Evolutionary conservation across 805 yeast species (phyloP).

Genomic region (Cyberlindnera xylosilytica): DNA sequence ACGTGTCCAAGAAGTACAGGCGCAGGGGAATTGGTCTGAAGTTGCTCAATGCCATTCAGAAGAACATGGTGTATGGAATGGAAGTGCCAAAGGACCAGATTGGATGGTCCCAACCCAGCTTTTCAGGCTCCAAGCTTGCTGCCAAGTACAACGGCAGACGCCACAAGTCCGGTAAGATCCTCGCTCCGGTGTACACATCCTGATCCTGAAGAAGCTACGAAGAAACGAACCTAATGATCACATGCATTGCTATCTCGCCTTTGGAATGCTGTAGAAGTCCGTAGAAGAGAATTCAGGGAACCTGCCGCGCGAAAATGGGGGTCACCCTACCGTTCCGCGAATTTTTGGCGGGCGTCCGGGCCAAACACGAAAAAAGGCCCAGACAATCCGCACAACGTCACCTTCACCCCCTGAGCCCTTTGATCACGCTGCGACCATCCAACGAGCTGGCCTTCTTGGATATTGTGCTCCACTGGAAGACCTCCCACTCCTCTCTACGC

Average conservation of each 20-base stretch:
- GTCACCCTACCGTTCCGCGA: background rate
- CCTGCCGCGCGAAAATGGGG: too few relatives aligned
- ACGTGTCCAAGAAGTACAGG: constrained; percentile 44
- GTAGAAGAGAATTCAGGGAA: background rate
- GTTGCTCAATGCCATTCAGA: constrained; percentile 42
- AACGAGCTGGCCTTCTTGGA: background rate
- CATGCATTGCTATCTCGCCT: background rate
- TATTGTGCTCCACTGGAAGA: background rate
- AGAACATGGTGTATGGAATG: constrained; percentile 48
- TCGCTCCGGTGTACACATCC: constrained; percentile 45
- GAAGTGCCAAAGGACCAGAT: constrained; percentile 39
- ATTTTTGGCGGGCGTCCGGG: background rate
- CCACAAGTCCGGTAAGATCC: constrained; percentile 49
- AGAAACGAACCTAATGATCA: background rate
- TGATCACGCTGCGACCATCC: background rate
- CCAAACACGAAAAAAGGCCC: constrained; percentile 2
- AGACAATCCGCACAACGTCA: background rate
- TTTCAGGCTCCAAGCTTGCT: constrained; percentile 60
- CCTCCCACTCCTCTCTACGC: background rate
- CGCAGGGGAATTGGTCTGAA: constrained; percentile 46
- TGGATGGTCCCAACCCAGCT: constrained; percentile 75
- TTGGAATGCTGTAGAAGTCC: background rate
- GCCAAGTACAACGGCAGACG: constrained; percentile 48
- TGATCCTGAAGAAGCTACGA: background rate
- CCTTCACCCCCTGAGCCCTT: background rate